Evolutionary conservation across 1,284 basidiomycete genomes (phyloP).

Genomic region (Agaricales sp.): DNA sequence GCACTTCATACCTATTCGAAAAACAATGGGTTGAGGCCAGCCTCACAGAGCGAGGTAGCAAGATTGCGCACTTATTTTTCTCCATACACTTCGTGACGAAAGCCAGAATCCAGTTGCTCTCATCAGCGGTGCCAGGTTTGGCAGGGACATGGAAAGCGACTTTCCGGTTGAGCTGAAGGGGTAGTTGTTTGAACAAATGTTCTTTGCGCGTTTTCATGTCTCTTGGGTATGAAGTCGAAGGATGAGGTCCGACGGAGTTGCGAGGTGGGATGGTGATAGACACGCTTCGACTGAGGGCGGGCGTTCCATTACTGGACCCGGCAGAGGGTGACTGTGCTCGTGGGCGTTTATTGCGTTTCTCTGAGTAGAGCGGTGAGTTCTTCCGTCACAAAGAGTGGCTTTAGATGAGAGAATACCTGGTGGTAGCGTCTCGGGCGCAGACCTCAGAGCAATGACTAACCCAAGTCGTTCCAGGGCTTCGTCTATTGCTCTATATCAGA

Average conservation of each 20-base stretch:
- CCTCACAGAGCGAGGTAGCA: neutral
- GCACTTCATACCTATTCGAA: conserved; percentile 70
- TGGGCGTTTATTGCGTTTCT: conserved; percentile 69
- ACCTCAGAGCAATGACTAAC: conserved; percentile 60
- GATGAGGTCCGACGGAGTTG: conserved; percentile 44
- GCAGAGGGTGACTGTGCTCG: conserved; percentile 56
- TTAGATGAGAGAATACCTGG: conserved; percentile 32
- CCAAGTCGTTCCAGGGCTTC: conserved; percentile 57
- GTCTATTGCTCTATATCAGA: conserved; percentile 46
- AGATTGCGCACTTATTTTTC: conserved; percentile 52
- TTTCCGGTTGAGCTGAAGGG: conserved; percentile 60
- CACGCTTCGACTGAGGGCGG: conserved; percentile 31
- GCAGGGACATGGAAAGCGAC: conserved; percentile 69
- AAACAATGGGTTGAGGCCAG: conserved; percentile 4
- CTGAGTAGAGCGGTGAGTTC: conserved; percentile 19
- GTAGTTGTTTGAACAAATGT: conserved; percentile 46
- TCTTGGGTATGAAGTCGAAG: conserved; percentile 44
- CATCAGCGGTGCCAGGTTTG: conserved; percentile 40
- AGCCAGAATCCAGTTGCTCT: conserved; percentile 73
- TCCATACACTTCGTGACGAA: conserved; percentile 60
- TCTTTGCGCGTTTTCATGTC: conserved; percentile 58
- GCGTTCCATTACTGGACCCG: conserved; percentile 25
- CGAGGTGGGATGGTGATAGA: conserved; percentile 47
- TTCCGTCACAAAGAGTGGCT: conserved; percentile 5
- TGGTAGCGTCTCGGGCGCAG: conserved; percentile 47